Percentiles rank a stretch among this genome's conserved stretches.
phyloP scores from a whole-genome alignment of 2,329 filamentous ascomycete species.

The Colletotrichum musae region DNA sequence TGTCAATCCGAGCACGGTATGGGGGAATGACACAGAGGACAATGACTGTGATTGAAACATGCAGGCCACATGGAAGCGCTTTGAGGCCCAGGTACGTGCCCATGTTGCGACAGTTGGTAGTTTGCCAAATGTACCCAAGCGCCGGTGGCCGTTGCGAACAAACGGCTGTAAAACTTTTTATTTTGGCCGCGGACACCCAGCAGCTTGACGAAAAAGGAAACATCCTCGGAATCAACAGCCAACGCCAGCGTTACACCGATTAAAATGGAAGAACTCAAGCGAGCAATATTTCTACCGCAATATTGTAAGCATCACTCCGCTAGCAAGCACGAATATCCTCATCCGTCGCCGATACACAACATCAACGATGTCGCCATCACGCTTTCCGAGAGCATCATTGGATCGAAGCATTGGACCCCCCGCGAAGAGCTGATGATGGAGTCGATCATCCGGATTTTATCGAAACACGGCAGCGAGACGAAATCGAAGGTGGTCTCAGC shows the following conservation, averaged over 20 bases:
- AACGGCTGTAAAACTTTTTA: too few species aligned
- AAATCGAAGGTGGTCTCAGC: slow-evolving; percentile 14
- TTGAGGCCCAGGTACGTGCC: slow-evolving; percentile 24
- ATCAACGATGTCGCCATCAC: slow-evolving; percentile 37
- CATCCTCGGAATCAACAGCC: too few species aligned
- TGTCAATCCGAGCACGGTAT: too few species aligned
- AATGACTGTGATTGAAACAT: slow-evolving; percentile 23
- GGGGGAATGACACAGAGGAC: too few species aligned
- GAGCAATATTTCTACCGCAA: slow-evolving; percentile 15
- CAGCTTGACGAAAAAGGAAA: background rate
- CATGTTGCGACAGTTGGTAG: slow-evolving; percentile 30
- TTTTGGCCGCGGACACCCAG: too few species aligned
- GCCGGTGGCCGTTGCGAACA: background rate
- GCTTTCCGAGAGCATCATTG: slow-evolving; percentile 26
- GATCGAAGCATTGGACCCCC: slow-evolving; percentile 25
- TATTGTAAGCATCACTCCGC: slow-evolving; percentile 23
- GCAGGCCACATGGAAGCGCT: slow-evolving; percentile 13
- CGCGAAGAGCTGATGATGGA: slow-evolving; percentile 24
- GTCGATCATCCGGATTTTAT: slow-evolving; percentile 23
- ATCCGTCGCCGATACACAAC: slow-evolving; percentile 19
- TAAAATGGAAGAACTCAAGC: background rate
- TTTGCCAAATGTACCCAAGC: slow-evolving; percentile 28
- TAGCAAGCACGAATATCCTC: slow-evolving; percentile 8
- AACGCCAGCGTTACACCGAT: too few species aligned
- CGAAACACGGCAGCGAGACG: slow-evolving; percentile 26